Evolutionary conservation across 352 stramenopile genomes (phyloP).

Genomic region (Globisporangium heterothallicum): DNA sequence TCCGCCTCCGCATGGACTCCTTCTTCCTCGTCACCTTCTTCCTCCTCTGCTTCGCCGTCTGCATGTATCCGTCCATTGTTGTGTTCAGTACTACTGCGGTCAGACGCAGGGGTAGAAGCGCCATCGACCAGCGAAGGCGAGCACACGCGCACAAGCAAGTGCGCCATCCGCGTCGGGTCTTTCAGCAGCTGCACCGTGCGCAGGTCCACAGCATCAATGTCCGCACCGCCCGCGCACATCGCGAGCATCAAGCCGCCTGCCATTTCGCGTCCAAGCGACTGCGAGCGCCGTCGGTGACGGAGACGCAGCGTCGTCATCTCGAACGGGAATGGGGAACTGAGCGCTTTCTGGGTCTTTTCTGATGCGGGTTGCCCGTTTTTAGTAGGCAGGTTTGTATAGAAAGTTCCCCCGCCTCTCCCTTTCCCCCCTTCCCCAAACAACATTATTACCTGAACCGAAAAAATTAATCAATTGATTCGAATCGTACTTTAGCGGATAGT

Average conservation of each 20-base stretch:
- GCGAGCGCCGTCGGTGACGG: neutral
- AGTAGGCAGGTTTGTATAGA: neutral
- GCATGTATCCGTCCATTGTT: too few relatives aligned
- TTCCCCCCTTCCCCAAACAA: constrained; percentile 5
- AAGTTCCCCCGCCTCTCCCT: neutral
- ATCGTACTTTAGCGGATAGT: constrained; percentile 6
- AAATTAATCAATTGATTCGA: constrained; percentile 13
- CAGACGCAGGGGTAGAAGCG: too few relatives aligned
- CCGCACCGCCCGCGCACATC: too few relatives aligned
- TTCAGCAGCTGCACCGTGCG: constrained; percentile 17
- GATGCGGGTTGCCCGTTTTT: neutral
- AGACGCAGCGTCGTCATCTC: constrained; percentile 3
- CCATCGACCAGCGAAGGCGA: constrained; percentile 14
- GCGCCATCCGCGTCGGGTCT: constrained; percentile 38
- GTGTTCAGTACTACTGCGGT: constrained; percentile 16
- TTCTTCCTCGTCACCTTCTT: constrained; percentile 30
- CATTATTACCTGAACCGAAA: too few relatives aligned
- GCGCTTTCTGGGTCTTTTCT: neutral
- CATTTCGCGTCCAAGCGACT: neutral
- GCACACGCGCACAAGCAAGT: constrained; percentile 40
- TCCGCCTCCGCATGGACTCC: constrained; percentile 4
- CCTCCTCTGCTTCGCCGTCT: constrained; percentile 3
- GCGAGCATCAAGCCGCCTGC: neutral
- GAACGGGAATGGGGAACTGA: neutral
- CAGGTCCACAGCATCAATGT: neutral